Conservation (phyloP, 495 filamentous ascomycete species). For the Lichina pygmaea region DNA sequence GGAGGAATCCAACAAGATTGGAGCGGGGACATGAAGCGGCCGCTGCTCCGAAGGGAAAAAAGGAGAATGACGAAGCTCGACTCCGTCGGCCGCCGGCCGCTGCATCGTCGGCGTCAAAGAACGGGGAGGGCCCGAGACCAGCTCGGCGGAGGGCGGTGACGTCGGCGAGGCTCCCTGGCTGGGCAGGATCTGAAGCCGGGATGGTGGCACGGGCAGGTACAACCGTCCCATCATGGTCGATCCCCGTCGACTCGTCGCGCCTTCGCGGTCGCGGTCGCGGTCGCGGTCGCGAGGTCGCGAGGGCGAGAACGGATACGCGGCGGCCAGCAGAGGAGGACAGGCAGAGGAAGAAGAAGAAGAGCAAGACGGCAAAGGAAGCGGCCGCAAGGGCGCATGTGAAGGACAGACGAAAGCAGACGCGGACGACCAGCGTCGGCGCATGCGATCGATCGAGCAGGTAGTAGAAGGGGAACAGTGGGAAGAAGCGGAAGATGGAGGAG, state of each 20-base stretch:
- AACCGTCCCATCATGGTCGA: neutral
- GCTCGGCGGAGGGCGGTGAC: too few relatives aligned
- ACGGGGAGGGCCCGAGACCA: too few relatives aligned
- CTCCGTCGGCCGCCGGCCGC: too few relatives aligned
- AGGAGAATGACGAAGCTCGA: conserved; percentile 13
- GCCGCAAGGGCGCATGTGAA: conserved; percentile 7
- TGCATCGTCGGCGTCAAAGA: too few relatives aligned
- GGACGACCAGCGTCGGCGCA: too few relatives aligned
- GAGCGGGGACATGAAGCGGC: conserved; percentile 31
- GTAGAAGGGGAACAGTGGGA: conserved; percentile 6
- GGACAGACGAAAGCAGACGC: conserved; percentile 3
- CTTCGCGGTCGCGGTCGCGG: conserved; percentile 1
- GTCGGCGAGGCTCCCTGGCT: too few relatives aligned
- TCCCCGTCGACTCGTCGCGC: neutral
- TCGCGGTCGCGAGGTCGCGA: neutral
- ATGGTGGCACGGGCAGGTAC: neutral
- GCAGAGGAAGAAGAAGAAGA: conserved; percentile 15
- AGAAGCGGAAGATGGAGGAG: conserved; percentile 14
- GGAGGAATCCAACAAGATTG: conserved; percentile 35
- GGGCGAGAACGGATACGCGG: too few relatives aligned
- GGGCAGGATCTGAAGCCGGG: too few relatives aligned
- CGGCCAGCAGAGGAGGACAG: neutral
- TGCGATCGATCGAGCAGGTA: too few relatives aligned
- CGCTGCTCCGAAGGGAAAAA: conserved; percentile 32
- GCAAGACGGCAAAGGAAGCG: conserved; percentile 8